Conservation (phyloP, 116 monocot species). For the Phalaenopsis hybrid region DNA sequence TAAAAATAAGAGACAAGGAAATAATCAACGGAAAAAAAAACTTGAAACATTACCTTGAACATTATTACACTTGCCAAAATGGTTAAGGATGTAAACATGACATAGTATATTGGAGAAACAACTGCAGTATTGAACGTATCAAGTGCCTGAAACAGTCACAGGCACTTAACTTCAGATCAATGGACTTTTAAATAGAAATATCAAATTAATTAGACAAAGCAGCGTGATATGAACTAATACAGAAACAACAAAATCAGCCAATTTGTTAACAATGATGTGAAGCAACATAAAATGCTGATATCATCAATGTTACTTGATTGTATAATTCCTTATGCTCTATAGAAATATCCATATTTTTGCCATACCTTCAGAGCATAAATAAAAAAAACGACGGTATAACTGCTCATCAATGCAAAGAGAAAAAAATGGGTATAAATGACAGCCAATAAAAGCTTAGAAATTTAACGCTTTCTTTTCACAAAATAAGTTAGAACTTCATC, state of each 20-base stretch:
- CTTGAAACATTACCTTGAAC: conserved; percentile 27
- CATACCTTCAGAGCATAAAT: not conserved
- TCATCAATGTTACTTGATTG: not conserved
- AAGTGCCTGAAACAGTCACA: conserved; percentile 21
- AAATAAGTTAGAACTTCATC: not conserved
- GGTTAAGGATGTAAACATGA: conserved; percentile 36
- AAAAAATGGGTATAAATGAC: not conserved
- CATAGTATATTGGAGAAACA: conserved; percentile 37
- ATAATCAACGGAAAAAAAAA: not conserved
- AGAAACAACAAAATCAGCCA: not conserved
- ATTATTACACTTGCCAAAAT: conserved; percentile 43
- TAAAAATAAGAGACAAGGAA: not conserved
- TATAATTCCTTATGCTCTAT: not conserved
- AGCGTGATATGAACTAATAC: not conserved
- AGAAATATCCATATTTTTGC: not conserved
- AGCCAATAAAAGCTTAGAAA: not conserved
- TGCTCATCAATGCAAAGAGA: not conserved
- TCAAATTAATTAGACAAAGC: not conserved
- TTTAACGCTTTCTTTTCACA: not conserved
- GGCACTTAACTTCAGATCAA: not conserved
- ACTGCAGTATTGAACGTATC: conserved; percentile 40
- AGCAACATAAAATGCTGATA: not conserved
- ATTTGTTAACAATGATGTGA: not conserved
- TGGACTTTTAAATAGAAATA: not conserved
- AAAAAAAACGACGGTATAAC: not conserved